Base-by-base conservation (phyloP, 148 eudicot genomes). In the Chenopodium berlandieri region DNA sequence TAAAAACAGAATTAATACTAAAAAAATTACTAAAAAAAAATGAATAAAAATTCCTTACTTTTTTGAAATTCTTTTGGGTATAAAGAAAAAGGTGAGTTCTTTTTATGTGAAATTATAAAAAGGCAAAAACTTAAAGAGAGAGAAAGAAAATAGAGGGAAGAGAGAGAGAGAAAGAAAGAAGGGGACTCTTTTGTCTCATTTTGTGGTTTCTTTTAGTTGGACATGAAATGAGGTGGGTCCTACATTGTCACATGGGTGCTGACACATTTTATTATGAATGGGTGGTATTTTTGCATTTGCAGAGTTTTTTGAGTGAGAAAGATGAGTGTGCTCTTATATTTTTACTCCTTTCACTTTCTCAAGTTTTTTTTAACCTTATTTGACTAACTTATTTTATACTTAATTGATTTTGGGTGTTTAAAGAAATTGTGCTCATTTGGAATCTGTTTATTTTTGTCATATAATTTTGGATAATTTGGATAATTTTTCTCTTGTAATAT, bases 181-280 rank as follows among this genome's bases (percentile, higher is more conserved):
- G 81, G 82, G 88, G 89, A 64, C 79, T 83, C 67, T 84, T 85
- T 93, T 93, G 92, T 93, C 92, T 88, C 81, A 88, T 89, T 86
- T 89, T 89, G 90, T 88, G 90, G 89, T 88, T 86, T 85, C 82
- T 86, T 89, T 84, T 87, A 85, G 93, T 90, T 92, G 91, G 88
- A 88, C 82, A 84, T 84, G 92, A 88, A 82, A 77, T 80, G 78
- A 65, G 50, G 73, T 83, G 88, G 91, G 84, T 88, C 84, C 88
- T 90, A 89, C 83, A 86, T 1, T 70, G 80, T 90, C 97, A 94
- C 97, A 94, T 94, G 97, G 91, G 86, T 80, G 75, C 97, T 89
- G 93, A 91, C 95, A 93, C 72, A 87, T 87, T 50, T 50, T 88
- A 82, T 79, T 80, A 83, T 83, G 76, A 83, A 85, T 77, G 81